Conservation (phyloP, 257 asterid species). For the Solanum verrucosum region DNA sequence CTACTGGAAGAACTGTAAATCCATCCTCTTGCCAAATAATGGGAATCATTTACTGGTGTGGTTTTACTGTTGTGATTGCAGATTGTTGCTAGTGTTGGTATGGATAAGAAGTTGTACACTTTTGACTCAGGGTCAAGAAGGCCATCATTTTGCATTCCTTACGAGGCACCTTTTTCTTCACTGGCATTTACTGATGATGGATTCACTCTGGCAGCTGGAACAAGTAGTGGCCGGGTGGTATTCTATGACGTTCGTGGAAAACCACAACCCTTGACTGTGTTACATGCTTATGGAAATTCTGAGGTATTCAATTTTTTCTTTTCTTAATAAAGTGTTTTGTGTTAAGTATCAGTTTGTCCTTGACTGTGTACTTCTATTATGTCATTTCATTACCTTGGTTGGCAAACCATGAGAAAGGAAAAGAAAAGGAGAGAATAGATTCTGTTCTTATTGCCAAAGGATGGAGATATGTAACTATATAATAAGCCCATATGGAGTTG, state of each 20-base stretch:
- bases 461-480: neutral
- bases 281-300: slow-evolving; percentile 79
- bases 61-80: slow-evolving; percentile 20
- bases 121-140: slow-evolving; percentile 83
- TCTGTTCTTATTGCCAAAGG: neutral
- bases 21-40: neutral
- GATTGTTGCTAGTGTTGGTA: slow-evolving; percentile 94
- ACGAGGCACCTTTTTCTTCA: slow-evolving; percentile 90
- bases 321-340: slow-evolving; percentile 6
- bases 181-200: slow-evolving; percentile 92
- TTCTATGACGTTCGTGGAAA: slow-evolving; percentile 94
- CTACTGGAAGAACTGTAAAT: neutral
- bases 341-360: slow-evolving; percentile 2
- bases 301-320: slow-evolving; percentile 33
- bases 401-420: neutral
- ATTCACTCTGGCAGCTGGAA: slow-evolving; percentile 87
- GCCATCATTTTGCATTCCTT: slow-evolving; percentile 77
- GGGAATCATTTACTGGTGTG: slow-evolving; percentile 1
- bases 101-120: slow-evolving; percentile 91
- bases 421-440: neutral
- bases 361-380: neutral
- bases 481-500: neutral
- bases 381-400: neutral
- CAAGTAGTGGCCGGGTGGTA: slow-evolving; percentile 82
- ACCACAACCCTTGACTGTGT: slow-evolving; percentile 87